Evolutionary conservation across 176 grass and related monocot species (phyloP), one percentile per base, ranked within the genome.

Genomic region (Alopecurus myosuroides): DNA sequence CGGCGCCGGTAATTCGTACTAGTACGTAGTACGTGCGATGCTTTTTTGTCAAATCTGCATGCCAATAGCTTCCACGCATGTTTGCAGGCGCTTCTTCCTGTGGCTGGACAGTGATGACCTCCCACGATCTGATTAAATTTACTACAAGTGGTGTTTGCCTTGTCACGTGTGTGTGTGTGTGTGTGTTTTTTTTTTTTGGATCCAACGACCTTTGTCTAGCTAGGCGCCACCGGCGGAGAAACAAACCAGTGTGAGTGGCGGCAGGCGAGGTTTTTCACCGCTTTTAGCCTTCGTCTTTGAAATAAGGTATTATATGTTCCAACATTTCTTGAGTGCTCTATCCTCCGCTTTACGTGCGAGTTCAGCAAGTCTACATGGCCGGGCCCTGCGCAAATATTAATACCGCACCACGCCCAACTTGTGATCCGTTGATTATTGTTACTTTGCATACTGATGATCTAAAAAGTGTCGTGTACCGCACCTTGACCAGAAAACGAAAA

Each of bases 401-500:
- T 85, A 70, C 23, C 3, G 23, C 46, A 25, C 48, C 82, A 85
- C 88, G 82, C 40, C 48, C 39, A 81, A 34, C 88, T 81, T 81
- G 82, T 81, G 88, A 13, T 70, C 52, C 9, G 50, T 61, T 81
- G 23, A 8, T 42, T 71, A 78, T 61, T 50, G 7, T 50, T 78
- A 88, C 51, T 88, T 60, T 78, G 0, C 5, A 14, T 18, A 13
- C 5, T 11, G 6, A 3, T 66, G 28, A 39, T 76, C 66, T 66
- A 33, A 76, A 56, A 76, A 14, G 12, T 1, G 14, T 7, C 18
- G 6, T 31, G 55, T 50, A 64, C 52, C 62, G 18, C 6, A 39
- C 71, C 4, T 63, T 4, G 45, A 71, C 62, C 78, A 13, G 49
- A 68, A 40, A 83, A 77, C n/a, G n/a, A n/a, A n/a, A n/a, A n/a